phyloP scores from a whole-genome alignment of 1,284 basidiomycete species.

The Tilletia horrida region DNA sequence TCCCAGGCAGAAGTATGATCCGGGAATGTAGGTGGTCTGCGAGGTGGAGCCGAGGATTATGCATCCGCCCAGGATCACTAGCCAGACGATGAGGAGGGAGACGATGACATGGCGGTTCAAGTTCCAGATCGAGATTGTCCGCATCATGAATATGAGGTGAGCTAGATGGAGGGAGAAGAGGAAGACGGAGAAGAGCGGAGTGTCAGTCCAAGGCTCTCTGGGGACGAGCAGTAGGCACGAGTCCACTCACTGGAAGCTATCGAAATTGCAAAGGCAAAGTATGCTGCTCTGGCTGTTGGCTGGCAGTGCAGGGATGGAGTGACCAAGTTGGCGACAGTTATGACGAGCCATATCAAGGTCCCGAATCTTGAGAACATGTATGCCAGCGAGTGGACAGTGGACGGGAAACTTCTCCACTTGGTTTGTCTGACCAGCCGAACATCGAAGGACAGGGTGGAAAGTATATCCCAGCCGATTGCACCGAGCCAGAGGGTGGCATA shows the following conservation, averaged over 20 bases:
- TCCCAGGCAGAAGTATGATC: slow-evolving; percentile 39
- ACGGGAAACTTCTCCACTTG: slow-evolving; percentile 34
- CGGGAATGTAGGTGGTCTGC: slow-evolving; percentile 26
- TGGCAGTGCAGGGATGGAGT: slow-evolving; percentile 32
- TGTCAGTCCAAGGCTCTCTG: neutral
- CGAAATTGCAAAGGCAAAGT: slow-evolving; percentile 34
- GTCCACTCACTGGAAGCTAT: slow-evolving; percentile 29
- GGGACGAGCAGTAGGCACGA: neutral
- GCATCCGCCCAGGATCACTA: slow-evolving; percentile 32
- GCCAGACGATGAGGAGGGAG: slow-evolving; percentile 35
- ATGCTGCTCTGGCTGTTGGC: slow-evolving; percentile 31
- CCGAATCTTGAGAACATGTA: slow-evolving; percentile 40
- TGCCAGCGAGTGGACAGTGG: slow-evolving; percentile 37
- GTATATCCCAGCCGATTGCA: slow-evolving; percentile 46
- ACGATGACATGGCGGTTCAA: slow-evolving; percentile 32
- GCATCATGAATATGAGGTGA: slow-evolving; percentile 38
- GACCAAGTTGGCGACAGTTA: slow-evolving; percentile 36
- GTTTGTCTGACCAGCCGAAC: slow-evolving; percentile 36
- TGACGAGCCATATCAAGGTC: slow-evolving; percentile 38
- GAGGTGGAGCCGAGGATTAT: slow-evolving; percentile 33
- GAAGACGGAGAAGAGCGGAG: neutral
- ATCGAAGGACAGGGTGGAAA: slow-evolving; percentile 39
- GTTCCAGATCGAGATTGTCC: slow-evolving; percentile 43
- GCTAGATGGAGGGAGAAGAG: neutral
- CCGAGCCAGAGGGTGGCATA: slow-evolving; percentile 36